These are phyloP conservation scores for Sphaerosporella brunnea DNA, from an alignment of 495 filamentous ascomycete species.

Conservation along the genomic window DNA sequence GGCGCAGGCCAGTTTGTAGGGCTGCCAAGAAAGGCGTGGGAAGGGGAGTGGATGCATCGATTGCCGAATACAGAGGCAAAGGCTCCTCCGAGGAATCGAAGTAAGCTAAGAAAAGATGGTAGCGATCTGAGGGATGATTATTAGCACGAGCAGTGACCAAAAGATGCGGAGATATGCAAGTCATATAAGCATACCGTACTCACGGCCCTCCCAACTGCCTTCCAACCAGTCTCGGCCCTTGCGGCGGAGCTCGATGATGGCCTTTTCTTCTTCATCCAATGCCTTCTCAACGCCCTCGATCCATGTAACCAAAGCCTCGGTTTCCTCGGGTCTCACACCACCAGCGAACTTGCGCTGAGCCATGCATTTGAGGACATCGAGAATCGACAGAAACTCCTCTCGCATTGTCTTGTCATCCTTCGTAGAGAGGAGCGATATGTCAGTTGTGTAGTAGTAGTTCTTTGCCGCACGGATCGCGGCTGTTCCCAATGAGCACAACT, in stretches of 20 bases:
- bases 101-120: constrained; percentile 44
- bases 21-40: constrained; percentile 61
- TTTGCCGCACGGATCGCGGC: constrained; percentile 86
- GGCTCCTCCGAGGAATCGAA: constrained; percentile 44
- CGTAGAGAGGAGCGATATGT: constrained; percentile 23
- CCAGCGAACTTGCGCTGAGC: constrained; percentile 72
- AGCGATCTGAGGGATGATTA: constrained; percentile 39
- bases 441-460: constrained; percentile 52
- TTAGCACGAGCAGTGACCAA: neutral
- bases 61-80: constrained; percentile 54
- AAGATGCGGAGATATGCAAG: neutral
- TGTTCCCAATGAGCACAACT: constrained; percentile 79
- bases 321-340: constrained; percentile 60
- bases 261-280: constrained; percentile 56
- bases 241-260: constrained; percentile 46
- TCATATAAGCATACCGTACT: constrained; percentile 28
- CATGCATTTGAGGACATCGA: constrained; percentile 82
- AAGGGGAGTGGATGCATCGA: constrained; percentile 34
- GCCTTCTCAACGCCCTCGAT: constrained; percentile 56
- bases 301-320: constrained; percentile 54
- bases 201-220: constrained; percentile 63
- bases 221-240: constrained; percentile 58
- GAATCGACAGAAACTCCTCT: constrained; percentile 60
- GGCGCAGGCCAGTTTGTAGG: constrained; percentile 57
- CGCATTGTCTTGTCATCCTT: constrained; percentile 23